Evolutionary conservation across 2,329 filamentous ascomycete genomes (phyloP).

Genomic region (Fusarium musae): DNA sequence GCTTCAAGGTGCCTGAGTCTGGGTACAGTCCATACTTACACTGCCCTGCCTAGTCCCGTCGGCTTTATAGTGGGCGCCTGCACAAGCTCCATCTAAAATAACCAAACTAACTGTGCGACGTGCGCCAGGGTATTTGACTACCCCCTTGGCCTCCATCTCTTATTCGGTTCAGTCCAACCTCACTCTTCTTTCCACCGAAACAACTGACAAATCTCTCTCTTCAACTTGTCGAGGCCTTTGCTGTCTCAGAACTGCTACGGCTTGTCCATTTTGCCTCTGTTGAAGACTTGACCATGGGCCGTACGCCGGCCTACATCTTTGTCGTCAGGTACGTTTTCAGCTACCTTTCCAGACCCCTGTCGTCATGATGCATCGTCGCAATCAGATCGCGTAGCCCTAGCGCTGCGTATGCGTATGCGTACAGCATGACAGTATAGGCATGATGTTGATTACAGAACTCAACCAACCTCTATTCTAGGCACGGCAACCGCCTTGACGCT

Average conservation of each 20-base stretch:
- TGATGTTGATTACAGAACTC: not conserved
- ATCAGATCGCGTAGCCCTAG: constrained; percentile 28
- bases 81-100: constrained; percentile 28
- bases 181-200: constrained; percentile 15
- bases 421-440: constrained; percentile 12
- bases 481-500: constrained; percentile 92
- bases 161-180: constrained; percentile 32
- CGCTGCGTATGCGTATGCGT: constrained; percentile 19
- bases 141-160: constrained; percentile 30
- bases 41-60: not conserved
- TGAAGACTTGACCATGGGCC: constrained; percentile 50
- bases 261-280: constrained; percentile 5
- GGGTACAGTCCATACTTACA: not conserved
- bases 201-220: constrained; percentile 10
- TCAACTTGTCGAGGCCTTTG: constrained; percentile 2
- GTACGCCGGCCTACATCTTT: constrained; percentile 56
- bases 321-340: constrained; percentile 54
- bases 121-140: constrained; percentile 35
- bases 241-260: constrained; percentile 2
- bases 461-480: constrained; percentile 60
- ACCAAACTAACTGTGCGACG: constrained; percentile 26
- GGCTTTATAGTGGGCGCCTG: constrained; percentile 35
- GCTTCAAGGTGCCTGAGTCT: constrained; percentile 1
- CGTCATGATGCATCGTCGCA: constrained; percentile 37
- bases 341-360: constrained; percentile 35